Conservation (phyloP, 2,329 filamentous ascomycete species). For the Sarocladiaceae sp. region DNA sequence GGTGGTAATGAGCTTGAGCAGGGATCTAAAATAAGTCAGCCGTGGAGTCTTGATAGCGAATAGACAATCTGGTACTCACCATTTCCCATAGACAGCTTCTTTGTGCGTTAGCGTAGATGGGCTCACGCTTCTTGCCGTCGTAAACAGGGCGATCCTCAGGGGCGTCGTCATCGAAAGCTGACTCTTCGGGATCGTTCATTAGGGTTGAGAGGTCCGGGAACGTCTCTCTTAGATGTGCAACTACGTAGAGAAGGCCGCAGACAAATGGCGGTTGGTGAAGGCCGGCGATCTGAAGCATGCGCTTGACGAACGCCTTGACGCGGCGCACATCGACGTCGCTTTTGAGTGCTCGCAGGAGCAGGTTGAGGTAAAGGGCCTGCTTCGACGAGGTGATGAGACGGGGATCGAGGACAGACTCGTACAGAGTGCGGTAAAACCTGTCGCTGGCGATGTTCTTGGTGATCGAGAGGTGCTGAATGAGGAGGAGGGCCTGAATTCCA, state of each 20-base stretch:
- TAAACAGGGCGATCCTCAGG: slow-evolving; percentile 50
- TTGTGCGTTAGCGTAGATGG: slow-evolving; percentile 90
- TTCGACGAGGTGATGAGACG: slow-evolving; percentile 88
- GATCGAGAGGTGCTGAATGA: slow-evolving; percentile 87
- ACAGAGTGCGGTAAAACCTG: slow-evolving; percentile 90
- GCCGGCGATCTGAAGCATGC: slow-evolving; percentile 80
- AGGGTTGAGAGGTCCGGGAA: slow-evolving; percentile 80
- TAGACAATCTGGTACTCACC: slow-evolving; percentile 38
- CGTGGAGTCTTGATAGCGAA: background rate
- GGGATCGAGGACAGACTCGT: slow-evolving; percentile 90
- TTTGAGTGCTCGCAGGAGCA: slow-evolving; percentile 84
- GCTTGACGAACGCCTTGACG: slow-evolving; percentile 93
- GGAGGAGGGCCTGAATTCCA: slow-evolving; percentile 87
- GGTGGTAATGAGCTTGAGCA: slow-evolving; percentile 72
- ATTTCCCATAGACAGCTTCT: slow-evolving; percentile 91
- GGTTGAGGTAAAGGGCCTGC: slow-evolving; percentile 90
- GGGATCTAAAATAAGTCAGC: slow-evolving; percentile 27
- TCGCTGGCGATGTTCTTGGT: slow-evolving; percentile 79
- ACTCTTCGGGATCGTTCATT: slow-evolving; percentile 74
- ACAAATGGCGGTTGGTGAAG: slow-evolving; percentile 91
- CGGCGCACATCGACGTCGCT: slow-evolving; percentile 85
- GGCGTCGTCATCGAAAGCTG: slow-evolving; percentile 59
- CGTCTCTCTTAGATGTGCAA: slow-evolving; percentile 72
- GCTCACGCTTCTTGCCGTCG: slow-evolving; percentile 86
- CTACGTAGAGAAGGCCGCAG: slow-evolving; percentile 86